phyloP scores from a whole-genome alignment of 805 yeast genomes.

The Kazachstania psychrophila region DNA sequence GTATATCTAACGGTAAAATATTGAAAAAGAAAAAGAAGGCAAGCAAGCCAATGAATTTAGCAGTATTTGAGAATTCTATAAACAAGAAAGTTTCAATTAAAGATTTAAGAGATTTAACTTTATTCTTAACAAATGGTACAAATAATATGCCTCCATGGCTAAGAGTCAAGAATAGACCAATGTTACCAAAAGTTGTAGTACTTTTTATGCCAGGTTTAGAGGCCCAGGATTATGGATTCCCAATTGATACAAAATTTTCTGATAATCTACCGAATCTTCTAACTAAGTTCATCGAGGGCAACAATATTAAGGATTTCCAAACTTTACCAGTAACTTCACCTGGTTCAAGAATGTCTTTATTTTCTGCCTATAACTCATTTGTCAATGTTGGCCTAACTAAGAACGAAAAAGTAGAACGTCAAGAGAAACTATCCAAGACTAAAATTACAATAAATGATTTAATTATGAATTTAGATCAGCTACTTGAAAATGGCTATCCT shows the following conservation, averaged over 20 bases:
- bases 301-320: conserved; percentile 7
- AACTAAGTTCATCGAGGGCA: conserved; percentile 5
- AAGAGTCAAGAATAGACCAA: conserved; percentile 38
- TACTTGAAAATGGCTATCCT: conserved; percentile 49
- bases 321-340: conserved; percentile 51
- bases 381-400: conserved; percentile 48
- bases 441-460: conserved; percentile 45
- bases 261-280: conserved; percentile 3
- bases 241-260: conserved; percentile 11
- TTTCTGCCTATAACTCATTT: conserved; percentile 47
- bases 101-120: conserved; percentile 40
- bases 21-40: conserved; percentile 29
- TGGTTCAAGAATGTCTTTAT: conserved; percentile 51
- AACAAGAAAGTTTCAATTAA: conserved; percentile 28
- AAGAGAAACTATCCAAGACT: conserved; percentile 21
- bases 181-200: conserved; percentile 45
- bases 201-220: conserved; percentile 60
- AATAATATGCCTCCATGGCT: conserved; percentile 41
- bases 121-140: conserved; percentile 35
- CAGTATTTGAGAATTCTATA: conserved; percentile 24
- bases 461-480: conserved; percentile 39
- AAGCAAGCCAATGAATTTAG: conserved; percentile 27
- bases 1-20: conserved; percentile 5
- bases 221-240: conserved; percentile 32
- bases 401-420: conserved; percentile 40